Percentiles rank a stretch among this genome's conserved stretches.
These are phyloP conservation scores for Nidularia sp. DNA, from an alignment of 768 basidiomycete species.

Conservation along the genomic window DNA sequence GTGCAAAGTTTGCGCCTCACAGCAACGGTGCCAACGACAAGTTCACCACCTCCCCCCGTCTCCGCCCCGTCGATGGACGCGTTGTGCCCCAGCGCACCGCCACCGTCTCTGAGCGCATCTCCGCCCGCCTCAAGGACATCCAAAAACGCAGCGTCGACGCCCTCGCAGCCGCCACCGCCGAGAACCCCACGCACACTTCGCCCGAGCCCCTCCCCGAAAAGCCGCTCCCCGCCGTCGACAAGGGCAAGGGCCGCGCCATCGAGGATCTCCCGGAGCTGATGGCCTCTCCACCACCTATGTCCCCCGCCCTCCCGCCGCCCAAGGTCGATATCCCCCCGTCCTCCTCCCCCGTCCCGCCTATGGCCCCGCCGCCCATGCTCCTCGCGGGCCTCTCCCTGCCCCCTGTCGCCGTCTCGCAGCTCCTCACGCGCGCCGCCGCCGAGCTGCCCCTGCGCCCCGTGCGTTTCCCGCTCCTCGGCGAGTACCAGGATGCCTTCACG, in stretches of 20 bases:
- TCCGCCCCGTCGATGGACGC: conserved; percentile 55
- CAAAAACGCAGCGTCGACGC: conserved; percentile 51
- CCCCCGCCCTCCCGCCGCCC: conserved; percentile 49
- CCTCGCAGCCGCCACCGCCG: conserved; percentile 21
- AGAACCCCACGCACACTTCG: conserved; percentile 24
- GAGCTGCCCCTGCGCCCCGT: conserved; percentile 71
- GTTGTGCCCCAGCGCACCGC: conserved; percentile 58
- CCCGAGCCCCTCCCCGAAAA: conserved; percentile 26
- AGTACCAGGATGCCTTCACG: conserved; percentile 82
- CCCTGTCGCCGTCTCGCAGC: conserved; percentile 58
- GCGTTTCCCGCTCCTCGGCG: conserved; percentile 75
- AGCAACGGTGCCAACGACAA: conserved; percentile 53
- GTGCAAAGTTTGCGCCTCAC: conserved; percentile 85
- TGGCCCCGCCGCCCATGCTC: conserved; percentile 50
- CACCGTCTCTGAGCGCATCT: conserved; percentile 85
- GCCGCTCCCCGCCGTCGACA: conserved; percentile 62
- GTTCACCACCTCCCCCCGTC: conserved; percentile 77
- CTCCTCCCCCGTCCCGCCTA: conserved; percentile 28
- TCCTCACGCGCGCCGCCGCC: conserved; percentile 67
- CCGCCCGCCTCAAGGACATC: conserved; percentile 77
- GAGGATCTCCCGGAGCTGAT: conserved; percentile 29
- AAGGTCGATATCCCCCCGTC: conserved; percentile 29
- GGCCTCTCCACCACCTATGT: conserved; percentile 61
- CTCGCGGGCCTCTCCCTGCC: conserved; percentile 73
- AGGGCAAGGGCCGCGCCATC: conserved; percentile 72